These are phyloP conservation scores for Rhynchospora tenuis DNA, from an alignment of 176 grass and related monocot genomes.

Conservation along the genomic window DNA sequence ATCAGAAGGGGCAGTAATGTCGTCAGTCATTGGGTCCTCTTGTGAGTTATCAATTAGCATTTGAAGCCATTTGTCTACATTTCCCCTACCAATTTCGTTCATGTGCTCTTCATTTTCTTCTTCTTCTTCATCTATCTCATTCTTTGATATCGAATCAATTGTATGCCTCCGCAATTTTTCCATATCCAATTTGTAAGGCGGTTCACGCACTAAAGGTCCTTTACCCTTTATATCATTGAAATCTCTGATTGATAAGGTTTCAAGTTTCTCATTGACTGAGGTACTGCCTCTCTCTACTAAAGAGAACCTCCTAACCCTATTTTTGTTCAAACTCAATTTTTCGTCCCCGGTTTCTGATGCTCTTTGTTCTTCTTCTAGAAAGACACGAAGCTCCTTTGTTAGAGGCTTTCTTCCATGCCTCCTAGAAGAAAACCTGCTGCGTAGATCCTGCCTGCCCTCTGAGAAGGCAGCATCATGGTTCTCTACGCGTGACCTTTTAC, in stretches of 20 bases:
- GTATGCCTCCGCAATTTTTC: conserved; percentile 11
- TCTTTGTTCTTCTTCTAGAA: conserved; percentile 76
- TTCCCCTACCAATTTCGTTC: conserved; percentile 54
- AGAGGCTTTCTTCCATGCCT: conserved; percentile 39
- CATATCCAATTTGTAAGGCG: conserved; percentile 1
- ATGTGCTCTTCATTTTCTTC: conserved; percentile 35
- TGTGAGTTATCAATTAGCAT: conserved; percentile 45
- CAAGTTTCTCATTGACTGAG: conserved; percentile 6
- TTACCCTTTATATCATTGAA: conserved; percentile 17
- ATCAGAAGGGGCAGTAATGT: conserved; percentile 30
- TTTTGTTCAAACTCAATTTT: conserved; percentile 4
- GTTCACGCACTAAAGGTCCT: background rate
- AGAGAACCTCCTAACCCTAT: conserved; percentile 23
- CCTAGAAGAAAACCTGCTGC: conserved; percentile 34
- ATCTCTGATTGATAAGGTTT: conserved; percentile 13
- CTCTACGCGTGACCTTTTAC: conserved; percentile 79
- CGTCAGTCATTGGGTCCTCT: conserved; percentile 24
- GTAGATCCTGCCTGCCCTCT: conserved; percentile 42
- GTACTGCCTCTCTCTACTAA: conserved; percentile 10
- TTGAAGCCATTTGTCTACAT: conserved; percentile 72
- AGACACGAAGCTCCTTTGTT: conserved; percentile 67
- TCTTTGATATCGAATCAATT: background rate
- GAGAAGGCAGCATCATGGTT: conserved; percentile 21
- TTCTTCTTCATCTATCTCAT: conserved; percentile 38
- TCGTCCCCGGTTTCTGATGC: conserved; percentile 39